Conservation (phyloP, 2,329 filamentous ascomycete species). For the Ophiobolus disseminans region DNA sequence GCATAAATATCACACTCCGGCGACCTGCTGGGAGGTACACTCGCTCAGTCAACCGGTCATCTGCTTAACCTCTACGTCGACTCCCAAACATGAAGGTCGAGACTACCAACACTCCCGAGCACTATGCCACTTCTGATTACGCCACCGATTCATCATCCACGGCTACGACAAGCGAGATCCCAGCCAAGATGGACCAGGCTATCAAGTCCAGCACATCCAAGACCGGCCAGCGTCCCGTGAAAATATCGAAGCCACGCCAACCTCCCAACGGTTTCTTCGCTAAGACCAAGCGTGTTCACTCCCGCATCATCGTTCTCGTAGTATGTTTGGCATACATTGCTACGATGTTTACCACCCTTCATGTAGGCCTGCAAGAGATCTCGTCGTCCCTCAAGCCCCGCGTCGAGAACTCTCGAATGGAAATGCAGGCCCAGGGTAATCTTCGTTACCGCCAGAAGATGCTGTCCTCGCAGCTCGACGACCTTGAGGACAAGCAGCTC, state of each 20-base stretch:
- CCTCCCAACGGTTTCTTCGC: not conserved
- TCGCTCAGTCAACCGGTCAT: no score
- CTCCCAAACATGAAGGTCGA: no score
- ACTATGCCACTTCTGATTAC: no score
- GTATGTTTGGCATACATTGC: conserved; percentile 13
- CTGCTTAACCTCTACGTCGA: no score
- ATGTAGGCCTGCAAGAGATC: conserved; percentile 7
- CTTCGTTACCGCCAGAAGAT: conserved; percentile 11
- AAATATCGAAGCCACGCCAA: not conserved
- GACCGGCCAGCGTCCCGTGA: not conserved
- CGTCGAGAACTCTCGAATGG: conserved; percentile 8
- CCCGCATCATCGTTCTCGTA: conserved; percentile 12
- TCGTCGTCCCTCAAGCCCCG: conserved; percentile 7
- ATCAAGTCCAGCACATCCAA: not conserved
- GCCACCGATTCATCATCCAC: no score
- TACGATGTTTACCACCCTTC: conserved; percentile 11
- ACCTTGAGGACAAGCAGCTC: no score
- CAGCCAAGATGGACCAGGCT: no score
- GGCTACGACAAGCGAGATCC: no score
- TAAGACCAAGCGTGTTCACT: conserved; percentile 1
- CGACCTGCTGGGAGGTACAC: no score
- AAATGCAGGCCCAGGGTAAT: conserved; percentile 1
- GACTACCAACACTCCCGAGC: no score
- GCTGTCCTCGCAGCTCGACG: conserved; percentile 8
- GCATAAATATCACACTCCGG: no score